phyloP scores from a whole-genome alignment of 2,329 filamentous ascomycete species.

The Rhinocladiella mackenziei region DNA sequence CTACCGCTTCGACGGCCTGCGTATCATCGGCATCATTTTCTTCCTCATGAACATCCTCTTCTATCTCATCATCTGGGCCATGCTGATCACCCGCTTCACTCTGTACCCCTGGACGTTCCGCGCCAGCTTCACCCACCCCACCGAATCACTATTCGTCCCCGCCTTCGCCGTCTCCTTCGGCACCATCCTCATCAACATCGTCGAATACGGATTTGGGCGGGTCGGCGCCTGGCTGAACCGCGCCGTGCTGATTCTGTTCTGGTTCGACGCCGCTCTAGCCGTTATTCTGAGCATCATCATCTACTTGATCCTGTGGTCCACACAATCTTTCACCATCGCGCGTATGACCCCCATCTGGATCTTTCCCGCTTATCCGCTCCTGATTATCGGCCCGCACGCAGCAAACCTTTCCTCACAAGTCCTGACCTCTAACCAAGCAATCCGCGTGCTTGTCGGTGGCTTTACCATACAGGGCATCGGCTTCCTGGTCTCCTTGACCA shows the following conservation, averaged over 20 bases:
- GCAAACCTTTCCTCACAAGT: constrained; percentile 53
- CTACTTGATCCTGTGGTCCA: constrained; percentile 69
- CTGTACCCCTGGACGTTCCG: constrained; percentile 66
- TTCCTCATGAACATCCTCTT: constrained; percentile 62
- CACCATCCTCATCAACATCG: constrained; percentile 72
- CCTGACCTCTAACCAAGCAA: constrained; percentile 37
- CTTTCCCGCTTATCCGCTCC: constrained; percentile 76
- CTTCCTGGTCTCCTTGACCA: constrained; percentile 67
- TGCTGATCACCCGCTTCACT: constrained; percentile 66
- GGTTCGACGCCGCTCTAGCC: constrained; percentile 68
- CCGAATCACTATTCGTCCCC: constrained; percentile 73
- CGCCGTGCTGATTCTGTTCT: constrained; percentile 65
- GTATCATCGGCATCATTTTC: constrained; percentile 57
- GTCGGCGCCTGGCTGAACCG: constrained; percentile 59
- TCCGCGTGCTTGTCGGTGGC: constrained; percentile 58
- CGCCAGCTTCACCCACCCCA: constrained; percentile 69
- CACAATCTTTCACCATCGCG: constrained; percentile 66
- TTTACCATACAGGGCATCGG: constrained; percentile 61
- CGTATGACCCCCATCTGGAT: constrained; percentile 88
- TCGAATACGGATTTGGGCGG: constrained; percentile 66
- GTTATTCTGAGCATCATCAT: constrained; percentile 64
- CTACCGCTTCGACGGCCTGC: constrained; percentile 54
- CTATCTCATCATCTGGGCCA: constrained; percentile 57
- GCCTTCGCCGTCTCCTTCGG: constrained; percentile 65
- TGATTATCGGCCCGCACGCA: constrained; percentile 72